A percentile compares a stretch with the other conserved stretches of the same genome.
phyloP scores from a whole-genome alignment of 2,329 filamentous ascomycete genomes.

The Pezizomycotina sp. region DNA sequence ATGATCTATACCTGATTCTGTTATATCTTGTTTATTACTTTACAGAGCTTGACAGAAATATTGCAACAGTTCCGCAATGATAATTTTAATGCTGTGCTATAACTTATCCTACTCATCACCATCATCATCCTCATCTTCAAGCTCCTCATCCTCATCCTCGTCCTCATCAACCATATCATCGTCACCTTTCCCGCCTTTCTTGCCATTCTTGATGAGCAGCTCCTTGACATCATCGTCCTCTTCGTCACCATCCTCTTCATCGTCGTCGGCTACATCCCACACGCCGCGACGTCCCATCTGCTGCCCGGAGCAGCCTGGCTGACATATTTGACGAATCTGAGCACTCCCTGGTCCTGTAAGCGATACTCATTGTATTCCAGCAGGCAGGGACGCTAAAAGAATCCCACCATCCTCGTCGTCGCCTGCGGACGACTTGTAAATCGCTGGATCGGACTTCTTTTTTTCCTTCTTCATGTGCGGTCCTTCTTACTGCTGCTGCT shows the following conservation, averaged over 20 bases:
- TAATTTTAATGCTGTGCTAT: no score
- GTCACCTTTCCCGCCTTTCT: constrained; percentile 1
- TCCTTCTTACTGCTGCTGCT: constrained; percentile 58
- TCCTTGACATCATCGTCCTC: constrained; percentile 4
- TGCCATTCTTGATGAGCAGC: neutral
- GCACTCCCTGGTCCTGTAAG: constrained; percentile 65
- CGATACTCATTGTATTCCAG: constrained; percentile 88
- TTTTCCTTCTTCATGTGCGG: constrained; percentile 44
- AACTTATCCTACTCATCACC: constrained; percentile 28
- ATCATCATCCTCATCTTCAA: constrained; percentile 29
- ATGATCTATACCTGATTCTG: no score
- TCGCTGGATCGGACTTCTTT: constrained; percentile 56
- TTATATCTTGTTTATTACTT: no score
- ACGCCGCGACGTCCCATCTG: constrained; percentile 75
- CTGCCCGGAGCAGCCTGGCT: constrained; percentile 68
- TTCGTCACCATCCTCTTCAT: constrained; percentile 30
- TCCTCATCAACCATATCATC: constrained; percentile 32
- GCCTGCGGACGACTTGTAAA: constrained; percentile 54
- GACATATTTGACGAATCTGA: constrained; percentile 95
- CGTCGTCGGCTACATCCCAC: constrained; percentile 47
- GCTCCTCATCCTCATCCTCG: constrained; percentile 32
- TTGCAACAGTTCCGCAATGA: no score
- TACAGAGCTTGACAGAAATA: no score
- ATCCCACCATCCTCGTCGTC: constrained; percentile 61
- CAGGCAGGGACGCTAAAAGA: constrained; percentile 49